Percentiles rank a stretch among this genome's conserved stretches.
Conservation (phyloP, 1,284 basidiomycete genomes). For the Melanopsichium pennsylvanicum region DNA sequence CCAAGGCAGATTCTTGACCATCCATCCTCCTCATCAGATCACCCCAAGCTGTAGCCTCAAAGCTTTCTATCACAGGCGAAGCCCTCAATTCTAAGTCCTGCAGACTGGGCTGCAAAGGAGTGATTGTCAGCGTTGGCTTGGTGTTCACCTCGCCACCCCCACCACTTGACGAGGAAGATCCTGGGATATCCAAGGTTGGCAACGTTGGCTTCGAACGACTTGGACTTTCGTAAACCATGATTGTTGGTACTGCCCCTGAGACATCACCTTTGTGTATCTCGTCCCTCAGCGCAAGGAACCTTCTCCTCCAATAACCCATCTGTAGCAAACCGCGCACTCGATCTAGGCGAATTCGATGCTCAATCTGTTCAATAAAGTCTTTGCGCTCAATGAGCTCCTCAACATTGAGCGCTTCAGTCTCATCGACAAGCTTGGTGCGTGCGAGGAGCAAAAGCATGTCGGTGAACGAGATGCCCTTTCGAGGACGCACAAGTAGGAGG, state of each 20-base stretch:
- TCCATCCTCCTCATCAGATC: slow-evolving; percentile 49
- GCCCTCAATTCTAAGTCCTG: slow-evolving; percentile 39
- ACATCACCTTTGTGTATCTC: slow-evolving; percentile 26
- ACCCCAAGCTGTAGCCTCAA: slow-evolving; percentile 50
- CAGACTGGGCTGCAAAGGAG: slow-evolving; percentile 19
- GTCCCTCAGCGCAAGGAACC: slow-evolving; percentile 46
- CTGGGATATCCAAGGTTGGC: slow-evolving; percentile 11
- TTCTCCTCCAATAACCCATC: slow-evolving; percentile 51
- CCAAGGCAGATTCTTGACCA: slow-evolving; percentile 1
- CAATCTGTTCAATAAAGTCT: slow-evolving; percentile 50
- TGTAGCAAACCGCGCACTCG: slow-evolving; percentile 56
- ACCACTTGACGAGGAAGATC: not conserved
- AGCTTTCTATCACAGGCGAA: slow-evolving; percentile 42
- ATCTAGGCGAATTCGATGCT: slow-evolving; percentile 56
- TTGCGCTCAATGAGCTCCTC: slow-evolving; percentile 61
- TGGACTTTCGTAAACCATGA: slow-evolving; percentile 20
- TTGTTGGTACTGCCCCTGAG: slow-evolving; percentile 23
- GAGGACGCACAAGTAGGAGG: slow-evolving; percentile 70
- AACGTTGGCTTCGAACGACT: slow-evolving; percentile 5
- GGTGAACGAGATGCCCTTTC: slow-evolving; percentile 82
- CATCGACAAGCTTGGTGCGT: slow-evolving; percentile 90
- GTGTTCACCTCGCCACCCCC: too few relatives aligned
- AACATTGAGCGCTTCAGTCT: slow-evolving; percentile 68
- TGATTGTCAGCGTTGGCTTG: slow-evolving; percentile 14
- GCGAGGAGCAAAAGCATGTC: slow-evolving; percentile 87